phyloP scores from a whole-genome alignment of 768 basidiomycete species.

The Suillus lakei region DNA sequence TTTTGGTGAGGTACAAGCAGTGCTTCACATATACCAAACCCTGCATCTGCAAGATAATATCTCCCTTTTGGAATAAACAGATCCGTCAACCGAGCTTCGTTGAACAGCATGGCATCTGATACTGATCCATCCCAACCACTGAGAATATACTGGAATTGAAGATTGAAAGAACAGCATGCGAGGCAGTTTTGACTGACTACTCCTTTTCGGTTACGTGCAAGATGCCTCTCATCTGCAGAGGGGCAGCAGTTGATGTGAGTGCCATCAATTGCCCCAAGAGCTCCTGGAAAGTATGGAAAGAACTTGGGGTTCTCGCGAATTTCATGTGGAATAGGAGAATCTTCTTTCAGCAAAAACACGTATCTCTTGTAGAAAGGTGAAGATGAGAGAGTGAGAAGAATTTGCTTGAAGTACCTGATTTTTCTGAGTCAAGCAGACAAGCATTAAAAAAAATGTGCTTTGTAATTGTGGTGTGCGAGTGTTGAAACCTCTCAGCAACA shows the following conservation, averaged over 20 bases:
- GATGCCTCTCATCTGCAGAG: constrained; percentile 16
- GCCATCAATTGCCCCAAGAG: constrained; percentile 40
- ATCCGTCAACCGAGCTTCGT: constrained; percentile 11
- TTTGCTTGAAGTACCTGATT: constrained; percentile 32
- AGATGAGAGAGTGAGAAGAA: constrained; percentile 18
- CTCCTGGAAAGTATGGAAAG: constrained; percentile 38
- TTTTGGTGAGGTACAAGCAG: constrained; percentile 42
- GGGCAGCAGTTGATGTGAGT: constrained; percentile 32
- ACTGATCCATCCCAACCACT: constrained; percentile 22
- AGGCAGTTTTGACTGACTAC: constrained; percentile 31
- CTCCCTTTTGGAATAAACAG: constrained; percentile 13
- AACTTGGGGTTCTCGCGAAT: constrained; percentile 34
- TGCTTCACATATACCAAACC: constrained; percentile 24
- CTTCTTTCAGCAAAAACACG: constrained; percentile 24
- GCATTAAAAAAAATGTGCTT: constrained; percentile 1
- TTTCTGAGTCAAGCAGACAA: not conserved
- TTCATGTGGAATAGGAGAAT: constrained; percentile 21
- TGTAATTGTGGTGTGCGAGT: constrained; percentile 17
- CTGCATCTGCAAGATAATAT: constrained; percentile 21
- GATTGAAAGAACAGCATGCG: constrained; percentile 17
- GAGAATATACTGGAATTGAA: constrained; percentile 19
- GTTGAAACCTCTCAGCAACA: constrained; percentile 18
- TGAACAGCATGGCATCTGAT: constrained; percentile 11
- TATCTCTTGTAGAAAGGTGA: constrained; percentile 27
- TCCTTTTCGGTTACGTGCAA: constrained; percentile 26